Evolutionary conservation across 2,329 filamentous ascomycete genomes (phyloP).

Genomic region (Aspergillus awamori): DNA sequence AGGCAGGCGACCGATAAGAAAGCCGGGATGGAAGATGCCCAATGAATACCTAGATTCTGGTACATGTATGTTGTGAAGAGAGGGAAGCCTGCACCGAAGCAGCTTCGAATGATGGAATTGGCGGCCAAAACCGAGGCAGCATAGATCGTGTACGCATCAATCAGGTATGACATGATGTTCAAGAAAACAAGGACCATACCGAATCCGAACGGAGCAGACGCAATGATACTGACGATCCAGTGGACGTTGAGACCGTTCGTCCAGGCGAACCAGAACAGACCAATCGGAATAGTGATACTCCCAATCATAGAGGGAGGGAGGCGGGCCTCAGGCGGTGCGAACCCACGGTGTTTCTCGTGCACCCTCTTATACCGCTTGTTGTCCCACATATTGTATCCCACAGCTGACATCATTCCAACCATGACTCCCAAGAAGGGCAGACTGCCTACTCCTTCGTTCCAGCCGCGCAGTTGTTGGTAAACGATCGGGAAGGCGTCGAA

Average conservation of each 20-base stretch:
- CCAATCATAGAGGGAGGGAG: constrained; percentile 32
- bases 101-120: constrained; percentile 45
- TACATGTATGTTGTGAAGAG: constrained; percentile 48
- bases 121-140: constrained; percentile 42
- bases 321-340: constrained; percentile 33
- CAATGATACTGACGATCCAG: constrained; percentile 38
- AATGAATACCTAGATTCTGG: constrained; percentile 43
- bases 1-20: constrained; percentile 42
- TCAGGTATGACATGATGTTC: constrained; percentile 39
- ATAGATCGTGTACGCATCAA: constrained; percentile 41
- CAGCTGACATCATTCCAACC: constrained; percentile 33
- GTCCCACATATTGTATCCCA: constrained; percentile 28
- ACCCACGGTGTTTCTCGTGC: constrained; percentile 23
- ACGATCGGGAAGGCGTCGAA: constrained; percentile 12
- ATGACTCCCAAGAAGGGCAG: constrained; percentile 34
- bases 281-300: constrained; percentile 29
- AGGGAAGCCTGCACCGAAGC: constrained; percentile 48
- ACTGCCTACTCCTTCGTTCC: constrained; percentile 1
- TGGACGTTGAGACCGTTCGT: constrained; percentile 40
- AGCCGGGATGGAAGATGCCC: constrained; percentile 44
- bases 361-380: constrained; percentile 30
- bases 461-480: constrained; percentile 1
- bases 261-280: constrained; percentile 40
- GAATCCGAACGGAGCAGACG: constrained; percentile 36
- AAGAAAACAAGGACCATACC: constrained; percentile 40